phyloP scores from a whole-genome alignment of 148 eudicot genomes.

The Nyssa sinensis region DNA sequence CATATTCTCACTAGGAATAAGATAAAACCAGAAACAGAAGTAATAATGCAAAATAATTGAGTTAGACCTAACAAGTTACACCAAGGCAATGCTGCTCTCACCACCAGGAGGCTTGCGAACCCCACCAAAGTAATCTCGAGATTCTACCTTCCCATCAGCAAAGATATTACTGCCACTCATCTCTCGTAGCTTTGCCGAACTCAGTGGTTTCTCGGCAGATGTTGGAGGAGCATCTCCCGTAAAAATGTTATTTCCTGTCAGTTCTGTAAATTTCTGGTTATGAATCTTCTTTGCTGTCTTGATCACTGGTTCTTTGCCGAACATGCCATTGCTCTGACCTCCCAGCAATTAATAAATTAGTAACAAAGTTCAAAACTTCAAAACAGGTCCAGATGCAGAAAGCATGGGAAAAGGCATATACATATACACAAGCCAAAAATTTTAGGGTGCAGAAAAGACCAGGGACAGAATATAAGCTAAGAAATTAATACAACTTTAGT shows the following conservation, averaged over 20 bases:
- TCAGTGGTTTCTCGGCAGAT: constrained; percentile 74
- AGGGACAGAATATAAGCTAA: neutral
- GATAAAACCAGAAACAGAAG: constrained; percentile 21
- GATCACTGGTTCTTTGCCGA: constrained; percentile 40
- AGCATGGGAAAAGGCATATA: neutral
- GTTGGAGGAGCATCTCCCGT: constrained; percentile 52
- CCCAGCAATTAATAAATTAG: constrained; percentile 24
- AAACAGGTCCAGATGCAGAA: neutral
- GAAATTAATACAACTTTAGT: neutral
- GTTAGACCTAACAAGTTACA: constrained; percentile 49
- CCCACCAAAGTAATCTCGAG: constrained; percentile 82
- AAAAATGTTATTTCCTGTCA: constrained; percentile 86
- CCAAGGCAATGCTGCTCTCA: constrained; percentile 92
- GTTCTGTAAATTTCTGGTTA: constrained; percentile 72
- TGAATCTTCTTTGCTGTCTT: constrained; percentile 88
- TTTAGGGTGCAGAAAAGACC: neutral
- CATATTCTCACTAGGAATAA: constrained; percentile 19
- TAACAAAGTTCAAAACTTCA: neutral
- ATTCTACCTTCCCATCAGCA: constrained; percentile 80
- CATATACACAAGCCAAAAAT: too few relatives aligned
- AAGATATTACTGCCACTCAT: constrained; percentile 93
- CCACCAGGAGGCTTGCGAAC: constrained; percentile 99
- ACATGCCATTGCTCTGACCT: constrained; percentile 29
- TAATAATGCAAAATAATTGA: constrained; percentile 19
- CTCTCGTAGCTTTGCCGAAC: constrained; percentile 81